These are phyloP conservation scores for Middelhovenomyces tepae DNA, from an alignment of 805 yeast genomes.

Conservation along the genomic window DNA sequence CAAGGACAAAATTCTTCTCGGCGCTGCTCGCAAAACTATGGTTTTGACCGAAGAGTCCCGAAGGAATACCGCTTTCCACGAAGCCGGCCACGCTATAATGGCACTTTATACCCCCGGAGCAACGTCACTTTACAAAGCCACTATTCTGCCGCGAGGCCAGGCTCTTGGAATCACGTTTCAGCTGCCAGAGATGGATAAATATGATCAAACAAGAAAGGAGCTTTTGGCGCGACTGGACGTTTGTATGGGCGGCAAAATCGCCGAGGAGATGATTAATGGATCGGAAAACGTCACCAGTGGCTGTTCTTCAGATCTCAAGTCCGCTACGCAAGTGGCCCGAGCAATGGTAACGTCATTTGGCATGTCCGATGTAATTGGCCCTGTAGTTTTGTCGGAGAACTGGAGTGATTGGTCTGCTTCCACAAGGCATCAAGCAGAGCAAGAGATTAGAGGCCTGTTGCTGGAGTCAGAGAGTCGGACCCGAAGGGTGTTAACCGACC, in stretches of 20 bases:
- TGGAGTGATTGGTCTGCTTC: constrained; percentile 95
- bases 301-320: constrained; percentile 82
- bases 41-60: constrained; percentile 93
- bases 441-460: constrained; percentile 73
- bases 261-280: constrained; percentile 90
- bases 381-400: constrained; percentile 77
- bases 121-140: constrained; percentile 91
- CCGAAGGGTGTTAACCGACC: constrained; percentile 52
- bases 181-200: constrained; percentile 96
- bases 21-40: constrained; percentile 97
- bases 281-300: constrained; percentile 90
- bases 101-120: constrained; percentile 94
- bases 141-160: constrained; percentile 92
- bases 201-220: constrained; percentile 82
- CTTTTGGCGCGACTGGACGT: constrained; percentile 90
- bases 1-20: constrained; percentile 93
- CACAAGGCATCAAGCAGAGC: constrained; percentile 83
- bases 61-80: constrained; percentile 93
- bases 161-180: constrained; percentile 97
- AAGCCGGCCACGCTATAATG: constrained; percentile 98
- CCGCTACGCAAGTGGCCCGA: constrained; percentile 87
- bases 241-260: constrained; percentile 98
- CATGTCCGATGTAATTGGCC: constrained; percentile 91
- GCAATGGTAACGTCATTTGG: constrained; percentile 97
- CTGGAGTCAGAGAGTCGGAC: constrained; percentile 75